Evolutionary conservation across 495 filamentous ascomycete species (phyloP).

Genomic region (Tetracladium setigerum): DNA sequence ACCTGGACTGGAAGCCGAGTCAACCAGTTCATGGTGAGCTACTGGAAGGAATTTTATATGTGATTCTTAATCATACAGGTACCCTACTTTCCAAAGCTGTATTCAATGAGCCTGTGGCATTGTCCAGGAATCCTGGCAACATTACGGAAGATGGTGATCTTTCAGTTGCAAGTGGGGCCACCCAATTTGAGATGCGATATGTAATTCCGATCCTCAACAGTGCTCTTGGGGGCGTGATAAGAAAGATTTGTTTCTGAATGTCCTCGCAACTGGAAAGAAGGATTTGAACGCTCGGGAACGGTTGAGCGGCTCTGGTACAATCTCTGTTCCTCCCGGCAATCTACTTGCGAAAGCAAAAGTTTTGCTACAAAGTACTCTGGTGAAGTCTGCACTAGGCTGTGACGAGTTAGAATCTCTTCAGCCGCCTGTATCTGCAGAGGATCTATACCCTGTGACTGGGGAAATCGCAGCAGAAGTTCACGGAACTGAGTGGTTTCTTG

Average conservation of each 20-base stretch:
- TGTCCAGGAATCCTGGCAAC: conserved; percentile 14
- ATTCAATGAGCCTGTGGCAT: conserved; percentile 18
- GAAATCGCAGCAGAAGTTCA: neutral
- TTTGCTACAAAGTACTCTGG: conserved; percentile 30
- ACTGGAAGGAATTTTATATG: conserved; percentile 17
- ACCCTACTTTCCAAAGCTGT: conserved; percentile 20
- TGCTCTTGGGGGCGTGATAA: conserved; percentile 22
- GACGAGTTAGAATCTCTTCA: conserved; percentile 8
- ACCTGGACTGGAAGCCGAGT: conserved; percentile 12
- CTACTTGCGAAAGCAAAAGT: conserved; percentile 21
- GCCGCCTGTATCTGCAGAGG: neutral
- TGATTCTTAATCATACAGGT: conserved; percentile 14
- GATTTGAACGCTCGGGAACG: neutral
- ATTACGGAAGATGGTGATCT: neutral
- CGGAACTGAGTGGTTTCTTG: conserved; percentile 37
- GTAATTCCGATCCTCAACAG: conserved; percentile 34
- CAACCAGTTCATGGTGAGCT: conserved; percentile 14
- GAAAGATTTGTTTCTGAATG: conserved; percentile 5
- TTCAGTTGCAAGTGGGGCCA: neutral
- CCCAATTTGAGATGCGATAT: conserved; percentile 20
- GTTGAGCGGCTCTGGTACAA: neutral
- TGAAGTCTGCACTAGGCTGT: conserved; percentile 12
- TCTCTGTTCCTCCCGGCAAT: neutral
- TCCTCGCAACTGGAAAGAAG: conserved; percentile 2
- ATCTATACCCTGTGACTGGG: neutral